Percentiles rank a stretch among this genome's conserved stretches.
phyloP scores from a whole-genome alignment of 1,284 basidiomycete genomes.

The Leccinum pachyderme region DNA sequence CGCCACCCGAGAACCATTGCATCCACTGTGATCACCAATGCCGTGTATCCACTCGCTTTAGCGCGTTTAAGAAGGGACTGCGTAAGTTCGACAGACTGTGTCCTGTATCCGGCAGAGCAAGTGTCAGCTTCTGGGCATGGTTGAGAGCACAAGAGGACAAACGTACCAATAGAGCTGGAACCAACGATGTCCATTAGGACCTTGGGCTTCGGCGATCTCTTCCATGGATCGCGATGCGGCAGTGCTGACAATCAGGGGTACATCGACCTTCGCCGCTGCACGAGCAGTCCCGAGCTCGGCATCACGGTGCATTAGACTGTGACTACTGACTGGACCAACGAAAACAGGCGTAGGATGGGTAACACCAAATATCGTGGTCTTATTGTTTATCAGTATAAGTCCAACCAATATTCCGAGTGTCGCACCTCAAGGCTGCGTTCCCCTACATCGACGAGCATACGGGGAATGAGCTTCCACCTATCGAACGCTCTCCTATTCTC shows the following conservation, averaged over 20 bases:
- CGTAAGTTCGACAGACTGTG: constrained; percentile 58
- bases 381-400: background rate
- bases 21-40: constrained; percentile 70
- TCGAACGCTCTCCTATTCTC: constrained; percentile 58
- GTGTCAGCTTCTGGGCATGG: background rate
- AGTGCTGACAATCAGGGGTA: constrained; percentile 74
- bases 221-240: constrained; percentile 71
- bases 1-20: constrained; percentile 68
- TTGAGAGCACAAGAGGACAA: background rate
- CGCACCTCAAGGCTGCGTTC: constrained; percentile 58
- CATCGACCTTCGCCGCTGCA: constrained; percentile 59
- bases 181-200: constrained; percentile 57
- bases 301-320: constrained; percentile 64
- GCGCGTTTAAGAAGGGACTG: constrained; percentile 63
- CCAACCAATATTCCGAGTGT: background rate
- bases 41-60: constrained; percentile 61
- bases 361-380: constrained; percentile 72
- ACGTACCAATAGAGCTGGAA: constrained; percentile 78
- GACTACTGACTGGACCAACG: constrained; percentile 74
- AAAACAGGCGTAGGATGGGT: constrained; percentile 63
- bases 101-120: constrained; percentile 41
- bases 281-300: constrained; percentile 69
- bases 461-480: constrained; percentile 66
- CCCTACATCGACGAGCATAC: constrained; percentile 74
- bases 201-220: constrained; percentile 66